Evolutionary conservation across 805 yeast genomes (phyloP), one percentile per base, ranked within the genome.

Genomic region (Kregervanrija delftensis): DNA sequence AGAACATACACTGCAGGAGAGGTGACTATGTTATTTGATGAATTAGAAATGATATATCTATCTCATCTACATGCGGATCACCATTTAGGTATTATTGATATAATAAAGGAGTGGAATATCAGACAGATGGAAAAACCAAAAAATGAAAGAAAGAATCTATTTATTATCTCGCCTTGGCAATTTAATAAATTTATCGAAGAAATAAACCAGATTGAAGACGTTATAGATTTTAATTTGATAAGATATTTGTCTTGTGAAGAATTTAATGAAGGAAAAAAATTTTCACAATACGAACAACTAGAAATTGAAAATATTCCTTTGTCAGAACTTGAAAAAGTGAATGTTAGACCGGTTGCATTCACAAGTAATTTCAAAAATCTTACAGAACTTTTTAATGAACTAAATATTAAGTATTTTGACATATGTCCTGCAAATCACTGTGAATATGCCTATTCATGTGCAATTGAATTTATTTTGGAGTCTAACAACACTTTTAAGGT

Each of bases 51-150:
- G 43, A 67, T 91, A 15, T 86, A 77, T 56, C 67, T 93, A 43
- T 84, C 95, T 53, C 99, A 93, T 68, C 69, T 91, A 54, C 99
- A 93, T 64, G 99, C 98, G 0, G 99, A 93, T 60, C 99, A 93
- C 61, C 97, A 91, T 62, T 66, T 93, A 36, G 99, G 99, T 0
- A 70, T 86, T 5, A 66, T 84, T 8, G 74, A 87, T 5, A 61
- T 93, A 3, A 69, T 93, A 28, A 69, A 71, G 34, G 79, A 77
- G 50, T 90, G 97, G 95, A 57, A 63, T 39, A 46, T 55, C n/a
- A 49, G 51, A 9, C 55, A 60, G 46, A 69, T 75, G 46, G 58
- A 63, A 31, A 59, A 65, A 11, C 69, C 74, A 47, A 45, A 46
- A 9, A 50, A 63, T 11, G 54, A 64, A 4, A 45, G 55, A 13